Conservation (phyloP, 768 basidiomycete genomes). For the Amyloporia xantha region DNA sequence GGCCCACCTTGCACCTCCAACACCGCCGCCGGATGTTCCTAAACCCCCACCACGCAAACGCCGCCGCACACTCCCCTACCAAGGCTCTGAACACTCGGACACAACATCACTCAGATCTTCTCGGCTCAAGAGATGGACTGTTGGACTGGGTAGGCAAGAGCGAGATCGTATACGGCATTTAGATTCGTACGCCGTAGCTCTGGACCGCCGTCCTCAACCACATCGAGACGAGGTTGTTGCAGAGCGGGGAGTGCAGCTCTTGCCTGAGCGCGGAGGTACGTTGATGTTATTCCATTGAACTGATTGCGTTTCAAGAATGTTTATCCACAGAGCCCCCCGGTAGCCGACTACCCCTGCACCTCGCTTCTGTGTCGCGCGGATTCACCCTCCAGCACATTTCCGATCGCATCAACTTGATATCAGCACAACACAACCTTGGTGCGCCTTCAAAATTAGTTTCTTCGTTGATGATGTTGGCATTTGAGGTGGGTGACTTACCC, state of each 20-base stretch:
- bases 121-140: constrained; percentile 67
- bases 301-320: no score
- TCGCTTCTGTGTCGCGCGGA: constrained; percentile 67
- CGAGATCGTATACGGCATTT: constrained; percentile 60
- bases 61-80: constrained; percentile 62
- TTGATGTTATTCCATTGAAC: no score
- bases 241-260: constrained; percentile 60
- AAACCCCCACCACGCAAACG: constrained; percentile 66
- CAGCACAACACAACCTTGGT: constrained; percentile 65
- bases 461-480: constrained; percentile 67
- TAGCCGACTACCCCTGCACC: constrained; percentile 61
- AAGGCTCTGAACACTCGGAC: constrained; percentile 52
- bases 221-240: constrained; percentile 61
- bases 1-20: constrained; percentile 58
- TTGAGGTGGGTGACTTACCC: constrained; percentile 71
- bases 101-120: constrained; percentile 50
- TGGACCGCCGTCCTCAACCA: constrained; percentile 38
- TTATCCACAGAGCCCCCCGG: constrained; percentile 57
- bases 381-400: constrained; percentile 72
- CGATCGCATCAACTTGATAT: constrained; percentile 76
- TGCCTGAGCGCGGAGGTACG: constrained; percentile 62
- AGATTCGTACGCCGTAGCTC: constrained; percentile 32
- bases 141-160: constrained; percentile 67
- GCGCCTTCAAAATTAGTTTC: constrained; percentile 58
- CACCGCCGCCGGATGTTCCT: constrained; percentile 55